Percentiles rank a stretch among this genome's conserved stretches.
Evolutionary conservation across 2,329 filamentous ascomycete genomes (phyloP).

Genomic region (Ceratocystis diversiconidia): DNA sequence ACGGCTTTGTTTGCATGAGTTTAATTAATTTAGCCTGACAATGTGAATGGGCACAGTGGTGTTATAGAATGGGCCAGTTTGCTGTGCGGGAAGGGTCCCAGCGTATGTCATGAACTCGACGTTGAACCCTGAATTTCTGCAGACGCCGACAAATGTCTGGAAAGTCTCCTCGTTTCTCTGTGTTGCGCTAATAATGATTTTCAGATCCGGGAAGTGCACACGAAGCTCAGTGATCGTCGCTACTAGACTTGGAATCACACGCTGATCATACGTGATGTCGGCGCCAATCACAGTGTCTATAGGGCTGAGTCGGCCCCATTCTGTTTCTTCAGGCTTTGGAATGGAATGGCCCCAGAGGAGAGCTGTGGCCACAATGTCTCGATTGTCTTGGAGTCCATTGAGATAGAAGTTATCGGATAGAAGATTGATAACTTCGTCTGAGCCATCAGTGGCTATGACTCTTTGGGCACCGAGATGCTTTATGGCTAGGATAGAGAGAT

Average conservation of each 20-base stretch:
- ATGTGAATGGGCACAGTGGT: conserved; percentile 46
- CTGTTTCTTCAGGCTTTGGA: conserved; percentile 33
- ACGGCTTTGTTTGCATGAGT: not conserved
- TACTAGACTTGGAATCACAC: conserved; percentile 48
- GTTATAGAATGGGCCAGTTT: conserved; percentile 51
- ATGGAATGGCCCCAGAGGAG: conserved; percentile 51
- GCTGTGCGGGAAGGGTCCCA: conserved; percentile 28
- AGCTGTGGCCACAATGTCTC: conserved; percentile 16
- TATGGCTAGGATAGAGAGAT: conserved; percentile 59
- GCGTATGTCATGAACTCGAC: conserved; percentile 32
- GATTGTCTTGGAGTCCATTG: conserved; percentile 44
- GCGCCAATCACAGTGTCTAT: conserved; percentile 58
- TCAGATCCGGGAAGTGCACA: conserved; percentile 37
- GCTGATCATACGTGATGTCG: conserved; percentile 63
- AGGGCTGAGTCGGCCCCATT: conserved; percentile 10
- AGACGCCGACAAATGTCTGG: conserved; percentile 45
- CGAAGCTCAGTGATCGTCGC: conserved; percentile 51
- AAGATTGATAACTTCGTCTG: conserved; percentile 54
- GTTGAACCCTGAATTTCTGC: conserved; percentile 33
- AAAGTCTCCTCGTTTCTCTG: conserved; percentile 59
- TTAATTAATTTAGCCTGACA: conserved; percentile 14
- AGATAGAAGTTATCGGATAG: conserved; percentile 54
- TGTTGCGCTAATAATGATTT: conserved; percentile 54
- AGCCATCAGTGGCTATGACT: conserved; percentile 59
- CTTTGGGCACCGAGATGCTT: conserved; percentile 46